Base-by-base conservation (phyloP, 305 asterid species). In the Fraxinus sp. region DNA sequence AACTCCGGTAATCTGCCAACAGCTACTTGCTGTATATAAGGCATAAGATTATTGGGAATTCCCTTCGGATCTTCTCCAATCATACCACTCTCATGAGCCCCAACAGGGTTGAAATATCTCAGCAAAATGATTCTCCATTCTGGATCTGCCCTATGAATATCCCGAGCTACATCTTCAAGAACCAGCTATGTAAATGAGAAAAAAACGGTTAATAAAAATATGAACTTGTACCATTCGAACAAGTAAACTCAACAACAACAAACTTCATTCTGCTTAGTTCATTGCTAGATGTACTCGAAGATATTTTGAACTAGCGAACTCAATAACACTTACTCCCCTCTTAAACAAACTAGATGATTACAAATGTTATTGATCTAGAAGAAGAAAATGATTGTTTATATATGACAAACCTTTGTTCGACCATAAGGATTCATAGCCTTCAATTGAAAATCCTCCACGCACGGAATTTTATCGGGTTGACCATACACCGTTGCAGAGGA, bases 361-460 rank as follows among this genome's bases (percentile, higher is more conserved):
- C 72, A 32, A 66, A 32, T 7, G 16, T n/a, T 8, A 44, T 72
- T 39, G 59, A 74, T 70, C 35, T 9, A 22, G 22, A 71, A 28
- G 30, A 44, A 7, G 2, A 20, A 7, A 79, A 78, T 5, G 7
- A 64, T 68, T 6, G 13, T 80, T 14, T 22, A 71, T 66, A 49
- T 28, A 30, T 16, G 41, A 74, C 83, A 64, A 72, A 94, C 99
- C 97, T 95, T 95, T 10, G 99, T 95, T 11, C 98, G 97, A 16
- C 99, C 99, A 75, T 95, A 95, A 32, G 99, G 99, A 86, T 90
- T 95, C 97, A 94, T 91, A 76, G 98, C 99, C 90, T 88, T 93
- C 89, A 93, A 87, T 24, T 90, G 89, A 39, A 85, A 91, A 83
- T 94, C 94, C 88, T 95, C 99, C 7, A 87, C 86, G 78, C 99